phyloP scores from a whole-genome alignment of 768 basidiomycete species.

The Macrolepiota fuliginosa region DNA sequence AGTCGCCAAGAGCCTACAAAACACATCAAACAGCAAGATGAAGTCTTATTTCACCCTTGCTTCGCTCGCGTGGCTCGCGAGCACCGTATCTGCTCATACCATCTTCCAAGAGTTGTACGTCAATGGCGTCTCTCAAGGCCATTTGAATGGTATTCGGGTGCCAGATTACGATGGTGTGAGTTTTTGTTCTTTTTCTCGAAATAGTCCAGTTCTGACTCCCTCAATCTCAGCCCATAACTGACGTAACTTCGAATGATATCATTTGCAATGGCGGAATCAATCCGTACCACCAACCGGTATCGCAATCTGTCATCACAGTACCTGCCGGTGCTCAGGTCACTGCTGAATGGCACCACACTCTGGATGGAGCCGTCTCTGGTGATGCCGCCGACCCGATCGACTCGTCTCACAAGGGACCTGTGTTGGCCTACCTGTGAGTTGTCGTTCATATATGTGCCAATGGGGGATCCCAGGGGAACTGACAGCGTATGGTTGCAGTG shows the following conservation, averaged over 20 bases:
- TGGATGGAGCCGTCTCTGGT: slow-evolving; percentile 37
- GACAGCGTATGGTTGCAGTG: slow-evolving; percentile 27
- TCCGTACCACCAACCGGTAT: slow-evolving; percentile 48
- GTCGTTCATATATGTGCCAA: background rate
- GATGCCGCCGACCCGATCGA: slow-evolving; percentile 49
- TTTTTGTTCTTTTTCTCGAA: background rate
- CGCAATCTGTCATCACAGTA: slow-evolving; percentile 41
- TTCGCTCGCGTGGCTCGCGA: background rate
- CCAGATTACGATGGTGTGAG: slow-evolving; percentile 38
- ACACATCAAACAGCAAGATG: background rate
- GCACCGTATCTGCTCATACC: background rate
- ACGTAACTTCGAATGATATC: slow-evolving; percentile 52
- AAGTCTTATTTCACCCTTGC: background rate
- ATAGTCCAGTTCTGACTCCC: background rate
- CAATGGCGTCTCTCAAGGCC: slow-evolving; percentile 43
- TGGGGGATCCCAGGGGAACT: background rate
- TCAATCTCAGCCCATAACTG: slow-evolving; percentile 45
- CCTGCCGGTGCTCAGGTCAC: slow-evolving; percentile 52
- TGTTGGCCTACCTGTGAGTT: slow-evolving; percentile 48
- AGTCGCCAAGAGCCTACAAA: background rate
- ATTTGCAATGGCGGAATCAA: slow-evolving; percentile 64
- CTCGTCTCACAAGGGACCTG: slow-evolving; percentile 50
- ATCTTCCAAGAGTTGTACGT: slow-evolving; percentile 39
- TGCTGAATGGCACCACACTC: slow-evolving; percentile 51
- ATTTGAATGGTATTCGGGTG: slow-evolving; percentile 33